Evolutionary conservation across 192 early-diverging fungal species (phyloP).

Genomic region (Entomortierella parvispora): DNA sequence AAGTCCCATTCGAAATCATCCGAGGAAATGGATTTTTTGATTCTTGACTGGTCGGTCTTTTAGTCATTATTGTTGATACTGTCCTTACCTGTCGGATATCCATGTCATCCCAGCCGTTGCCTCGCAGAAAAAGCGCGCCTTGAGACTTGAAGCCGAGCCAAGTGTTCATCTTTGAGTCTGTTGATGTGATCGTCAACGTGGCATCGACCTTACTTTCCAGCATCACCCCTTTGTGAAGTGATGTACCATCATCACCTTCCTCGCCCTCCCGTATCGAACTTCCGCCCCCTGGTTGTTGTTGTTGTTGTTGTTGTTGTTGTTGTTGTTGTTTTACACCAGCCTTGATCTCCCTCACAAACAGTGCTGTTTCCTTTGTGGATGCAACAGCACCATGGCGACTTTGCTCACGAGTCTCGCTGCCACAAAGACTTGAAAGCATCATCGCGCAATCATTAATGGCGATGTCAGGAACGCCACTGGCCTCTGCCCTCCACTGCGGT

Average conservation of each 20-base stretch:
- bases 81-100: conserved; percentile 45
- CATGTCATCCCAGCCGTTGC: conserved; percentile 47
- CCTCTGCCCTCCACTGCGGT: conserved; percentile 46
- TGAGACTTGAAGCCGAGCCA: conserved; percentile 47
- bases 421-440: conserved; percentile 46
- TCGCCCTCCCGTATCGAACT: neutral
- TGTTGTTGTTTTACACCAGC: neutral
- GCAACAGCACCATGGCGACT: conserved; percentile 33
- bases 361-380: conserved; percentile 12
- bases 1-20: neutral
- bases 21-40: too few relatives aligned
- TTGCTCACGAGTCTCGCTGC: conserved; percentile 44
- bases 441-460: conserved; percentile 51
- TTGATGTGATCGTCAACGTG: conserved; percentile 42
- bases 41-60: too few relatives aligned
- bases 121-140: conserved; percentile 22
- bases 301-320: neutral
- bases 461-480: conserved; percentile 51
- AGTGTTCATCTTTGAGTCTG: conserved; percentile 44
- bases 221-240: too few relatives aligned
- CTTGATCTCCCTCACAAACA: conserved; percentile 48
- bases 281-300: too few relatives aligned
- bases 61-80: neutral
- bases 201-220: conserved; percentile 24
- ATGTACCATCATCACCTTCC: too few relatives aligned